These are phyloP conservation scores for Torulaspora gathmanii DNA, from an alignment of 805 yeast species.

Conservation along the genomic window DNA sequence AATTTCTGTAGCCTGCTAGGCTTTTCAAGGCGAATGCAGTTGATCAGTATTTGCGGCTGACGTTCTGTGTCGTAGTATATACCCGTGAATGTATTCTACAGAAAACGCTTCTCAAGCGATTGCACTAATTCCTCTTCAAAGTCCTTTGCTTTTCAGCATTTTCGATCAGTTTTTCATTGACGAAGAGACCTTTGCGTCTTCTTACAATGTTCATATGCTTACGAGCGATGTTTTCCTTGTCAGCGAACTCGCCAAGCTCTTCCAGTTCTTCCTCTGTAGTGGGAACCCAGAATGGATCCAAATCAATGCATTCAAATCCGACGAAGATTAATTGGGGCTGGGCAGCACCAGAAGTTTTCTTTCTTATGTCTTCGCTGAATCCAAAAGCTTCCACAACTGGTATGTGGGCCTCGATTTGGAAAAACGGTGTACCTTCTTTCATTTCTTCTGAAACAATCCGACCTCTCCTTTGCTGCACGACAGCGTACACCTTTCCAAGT, in stretches of 20 bases:
- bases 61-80: neutral
- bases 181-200: conserved; percentile 80
- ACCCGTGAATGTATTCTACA: neutral
- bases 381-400: conserved; percentile 98
- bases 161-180: conserved; percentile 84
- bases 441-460: conserved; percentile 82
- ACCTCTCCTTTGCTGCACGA: conserved; percentile 85
- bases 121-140: conserved; percentile 55
- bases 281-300: conserved; percentile 99
- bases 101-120: too few species aligned
- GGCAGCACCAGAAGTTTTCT: conserved; percentile 93
- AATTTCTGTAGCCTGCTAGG: too few species aligned
- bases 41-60: neutral
- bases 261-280: conserved; percentile 95
- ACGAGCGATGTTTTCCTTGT: conserved; percentile 85
- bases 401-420: conserved; percentile 74
- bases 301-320: conserved; percentile 80
- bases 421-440: conserved; percentile 98
- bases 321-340: conserved; percentile 89
- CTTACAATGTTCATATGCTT: conserved; percentile 78
- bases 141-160: conserved; percentile 95
- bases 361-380: conserved; percentile 89
- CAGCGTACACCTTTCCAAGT: conserved; percentile 91
- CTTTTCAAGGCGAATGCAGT: too few species aligned
- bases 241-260: conserved; percentile 88